Percentiles rank a stretch among this genome's conserved stretches.
phyloP scores from a whole-genome alignment of 192 early-diverging fungal genomes.

The Dimargaris verticillata region DNA sequence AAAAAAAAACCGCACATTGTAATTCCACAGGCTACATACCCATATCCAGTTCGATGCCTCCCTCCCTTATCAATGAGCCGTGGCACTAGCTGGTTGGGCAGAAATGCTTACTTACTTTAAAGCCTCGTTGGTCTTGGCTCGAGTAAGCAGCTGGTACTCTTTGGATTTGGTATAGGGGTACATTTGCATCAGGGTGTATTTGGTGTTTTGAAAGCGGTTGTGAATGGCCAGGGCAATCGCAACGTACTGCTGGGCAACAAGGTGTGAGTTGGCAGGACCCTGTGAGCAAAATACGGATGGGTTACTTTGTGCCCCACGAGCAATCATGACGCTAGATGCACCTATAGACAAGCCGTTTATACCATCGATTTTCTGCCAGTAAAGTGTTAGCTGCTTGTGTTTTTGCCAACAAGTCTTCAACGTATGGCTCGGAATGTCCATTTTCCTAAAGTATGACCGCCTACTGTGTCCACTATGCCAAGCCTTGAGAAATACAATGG shows the following conservation, averaged over 20 bases:
- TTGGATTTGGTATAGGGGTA: slow-evolving; percentile 40
- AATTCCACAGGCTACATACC: too few species aligned
- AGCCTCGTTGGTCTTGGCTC: slow-evolving; percentile 30
- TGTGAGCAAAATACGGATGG: slow-evolving; percentile 70
- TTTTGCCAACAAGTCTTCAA: not conserved
- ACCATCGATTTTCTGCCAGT: not conserved
- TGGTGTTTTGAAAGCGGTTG: slow-evolving; percentile 71
- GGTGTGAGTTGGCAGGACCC: slow-evolving; percentile 30
- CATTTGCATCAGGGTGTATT: slow-evolving; percentile 85
- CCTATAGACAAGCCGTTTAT: slow-evolving; percentile 12
- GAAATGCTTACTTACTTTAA: slow-evolving; percentile 21
- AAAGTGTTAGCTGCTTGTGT: not conserved
- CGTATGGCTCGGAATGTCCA: not conserved
- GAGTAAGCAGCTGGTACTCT: slow-evolving; percentile 25
- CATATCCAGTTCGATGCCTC: too few species aligned
- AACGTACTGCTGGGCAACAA: slow-evolving; percentile 50
- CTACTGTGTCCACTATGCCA: not conserved
- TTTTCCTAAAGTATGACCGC: not conserved
- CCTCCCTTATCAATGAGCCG: too few species aligned
- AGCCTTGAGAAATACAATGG: not conserved
- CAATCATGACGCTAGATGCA: slow-evolving; percentile 70
- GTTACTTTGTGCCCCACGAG: slow-evolving; percentile 72
- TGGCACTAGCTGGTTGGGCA: too few species aligned
- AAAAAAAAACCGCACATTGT: too few species aligned
- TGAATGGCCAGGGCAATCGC: slow-evolving; percentile 45